These are phyloP conservation scores for Panicum virgatum DNA, from an alignment of 202 grass and related monocot species.

Conservation along the genomic window DNA sequence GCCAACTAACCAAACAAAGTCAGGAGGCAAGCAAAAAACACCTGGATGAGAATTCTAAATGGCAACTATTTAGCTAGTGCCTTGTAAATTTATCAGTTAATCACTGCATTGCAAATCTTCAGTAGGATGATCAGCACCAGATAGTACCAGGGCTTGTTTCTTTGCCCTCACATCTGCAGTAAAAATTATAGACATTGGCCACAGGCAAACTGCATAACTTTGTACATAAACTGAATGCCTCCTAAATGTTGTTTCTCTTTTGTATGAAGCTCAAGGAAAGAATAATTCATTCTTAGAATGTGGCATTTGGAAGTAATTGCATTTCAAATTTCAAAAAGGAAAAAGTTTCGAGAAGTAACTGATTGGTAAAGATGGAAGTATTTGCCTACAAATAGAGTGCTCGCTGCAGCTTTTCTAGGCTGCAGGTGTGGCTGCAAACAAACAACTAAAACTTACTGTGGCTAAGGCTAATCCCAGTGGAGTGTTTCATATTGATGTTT, in stretches of 20 bases:
- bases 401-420: too few species aligned
- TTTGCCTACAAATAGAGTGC: too few species aligned
- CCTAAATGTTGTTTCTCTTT: background rate
- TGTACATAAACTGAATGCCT: conserved; percentile 42
- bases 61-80: conserved; percentile 55
- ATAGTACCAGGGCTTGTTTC: conserved; percentile 1
- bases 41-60: conserved; percentile 46
- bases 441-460: too few species aligned
- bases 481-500: too few species aligned
- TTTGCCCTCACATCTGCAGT: conserved; percentile 16
- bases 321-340: too few species aligned
- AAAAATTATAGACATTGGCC: conserved; percentile 24
- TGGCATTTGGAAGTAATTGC: too few species aligned
- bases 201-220: conserved; percentile 20
- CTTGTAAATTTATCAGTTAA: background rate
- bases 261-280: background rate
- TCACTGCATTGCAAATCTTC: background rate
- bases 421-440: too few species aligned
- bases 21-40: too few species aligned
- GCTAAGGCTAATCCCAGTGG: too few species aligned
- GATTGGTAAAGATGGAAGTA: too few species aligned
- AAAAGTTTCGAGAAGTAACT: too few species aligned
- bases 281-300: background rate
- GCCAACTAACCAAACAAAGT: too few species aligned
- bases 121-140: background rate